Evolutionary conservation across 768 basidiomycete species (phyloP), one percentile per base, ranked within the genome.

Genomic region (Solioccasus polychromus): DNA sequence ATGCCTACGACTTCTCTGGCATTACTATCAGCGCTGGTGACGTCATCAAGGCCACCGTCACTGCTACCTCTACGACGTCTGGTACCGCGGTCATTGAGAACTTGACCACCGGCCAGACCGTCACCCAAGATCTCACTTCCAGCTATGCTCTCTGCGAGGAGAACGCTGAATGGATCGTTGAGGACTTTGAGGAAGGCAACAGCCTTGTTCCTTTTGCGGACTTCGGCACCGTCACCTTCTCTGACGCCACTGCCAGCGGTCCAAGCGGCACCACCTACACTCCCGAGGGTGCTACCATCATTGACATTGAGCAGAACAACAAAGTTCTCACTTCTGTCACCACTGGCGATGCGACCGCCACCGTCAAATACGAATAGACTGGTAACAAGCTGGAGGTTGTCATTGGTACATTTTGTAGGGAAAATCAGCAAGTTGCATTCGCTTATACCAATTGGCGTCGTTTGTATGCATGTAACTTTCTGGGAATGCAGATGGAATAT

Each of bases 81-180:
- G 59, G 59, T 14, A 15, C 23, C 3, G 44, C 44, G 2, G 22
- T 48, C 39, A 44, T 61, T 3, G 54, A 60, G 50, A 60, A 62
- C 49, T 15, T 45, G 45, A 51, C 57, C 34, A 53, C 19, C 10
- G 45, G 44, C 5, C 36, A 51, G 34, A 51, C 35, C 12, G 43
- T 45, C 19, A 36, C n/a, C 1, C 7, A 51, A 36, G 5, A 31
- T 0, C 23, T 56, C 35, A 43, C 35, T 10, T 59, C 60, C n/a
- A 22, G 37, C 6, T 42, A 28, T 17, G 42, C 57, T 28, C 53
- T 60, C 30, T 62, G 51, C 24, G 29, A 37, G 35, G 6, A 41
- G 40, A 47, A 49, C 10, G 59, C 51, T 8, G 59, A 60, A 44
- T 60, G 59, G 59, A 59, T 55, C 36, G 43, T 62, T 5, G 53